Evolutionary conservation across 2,329 filamentous ascomycete genomes (phyloP), one percentile per base, ranked within the genome.

Genomic region (Neopestalotiopsis sp.): DNA sequence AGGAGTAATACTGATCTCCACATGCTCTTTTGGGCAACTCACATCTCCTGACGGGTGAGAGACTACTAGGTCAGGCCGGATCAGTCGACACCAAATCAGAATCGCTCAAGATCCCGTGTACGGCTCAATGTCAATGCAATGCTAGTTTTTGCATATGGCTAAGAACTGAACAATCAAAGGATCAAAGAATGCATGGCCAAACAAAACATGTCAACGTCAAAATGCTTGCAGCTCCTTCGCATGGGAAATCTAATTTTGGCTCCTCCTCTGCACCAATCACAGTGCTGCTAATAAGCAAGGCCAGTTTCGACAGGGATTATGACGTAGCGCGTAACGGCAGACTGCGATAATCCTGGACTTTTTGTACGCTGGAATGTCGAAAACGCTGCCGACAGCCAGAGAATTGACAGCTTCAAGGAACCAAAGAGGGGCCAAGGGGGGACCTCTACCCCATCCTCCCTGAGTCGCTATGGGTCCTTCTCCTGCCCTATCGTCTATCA

Each of bases 271-370:
- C 13, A 24, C 57, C 57, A 59, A 59, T 59, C 20, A 34, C 5
- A 34, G 14, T 13, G 24, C 57, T 34, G 20, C 20, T 28, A 59
- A 59, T 59, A 59, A 59, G 57, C 57, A 59, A 17, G 57, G 28
- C 28, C 20, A 34, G 57, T 13, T 59, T 30, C n/a, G n/a, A 24
- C 28, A 59, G 57, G 57, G 57, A 59, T 30, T 17, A 59, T 59
- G 57, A 59, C 57, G 57, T 59, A 59, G 57, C 57, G 20, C 17
- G 10, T 12, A 14, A 30, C 5, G 12, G 57, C 9, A 30, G 57
- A 38, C 57, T 24, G 57, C 57, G 57, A 34, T 59, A 24, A 59
- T 59, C 57, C 57, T 34, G 24, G 57, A 24, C 45, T 53, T 53
- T 53, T 53, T 53, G 45, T 17, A 53, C 45, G 17, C 20, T 20